Evolutionary conservation across 805 yeast species (phyloP).

Genomic region (Starmerella bombicola): DNA sequence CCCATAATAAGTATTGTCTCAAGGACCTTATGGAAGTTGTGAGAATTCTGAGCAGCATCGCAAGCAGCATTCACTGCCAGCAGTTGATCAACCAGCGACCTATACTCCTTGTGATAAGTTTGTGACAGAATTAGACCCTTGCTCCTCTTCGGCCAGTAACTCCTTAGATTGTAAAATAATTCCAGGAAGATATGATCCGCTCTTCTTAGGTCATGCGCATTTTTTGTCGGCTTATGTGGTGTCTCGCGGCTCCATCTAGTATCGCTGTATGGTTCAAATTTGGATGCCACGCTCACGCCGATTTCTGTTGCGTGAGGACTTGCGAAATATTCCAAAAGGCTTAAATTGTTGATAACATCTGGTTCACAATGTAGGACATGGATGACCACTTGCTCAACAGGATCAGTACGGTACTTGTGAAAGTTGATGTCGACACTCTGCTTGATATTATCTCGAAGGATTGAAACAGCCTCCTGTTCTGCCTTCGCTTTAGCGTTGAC

Average conservation of each 20-base stretch:
- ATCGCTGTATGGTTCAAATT: slow-evolving; percentile 60
- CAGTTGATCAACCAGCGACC: slow-evolving; percentile 54
- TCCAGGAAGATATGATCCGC: slow-evolving; percentile 79
- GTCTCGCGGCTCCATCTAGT: slow-evolving; percentile 43
- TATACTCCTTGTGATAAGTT: slow-evolving; percentile 65
- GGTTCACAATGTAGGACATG: slow-evolving; percentile 65
- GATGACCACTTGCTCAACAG: slow-evolving; percentile 55
- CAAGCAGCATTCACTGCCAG: slow-evolving; percentile 63
- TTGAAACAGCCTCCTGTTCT: slow-evolving; percentile 45
- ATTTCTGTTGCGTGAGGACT: slow-evolving; percentile 66
- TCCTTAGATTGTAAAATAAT: slow-evolving; percentile 67
- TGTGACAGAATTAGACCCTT: slow-evolving; percentile 63
- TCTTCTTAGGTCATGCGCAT: slow-evolving; percentile 65
- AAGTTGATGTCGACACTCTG: slow-evolving; percentile 93
- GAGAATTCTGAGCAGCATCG: slow-evolving; percentile 50
- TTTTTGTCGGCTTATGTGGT: slow-evolving; percentile 45
- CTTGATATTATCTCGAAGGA: slow-evolving; percentile 70
- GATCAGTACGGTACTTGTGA: slow-evolving; percentile 53
- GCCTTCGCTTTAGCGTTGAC: slow-evolving; percentile 33
- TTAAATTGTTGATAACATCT: slow-evolving; percentile 53
- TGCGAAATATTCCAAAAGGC: slow-evolving; percentile 73
- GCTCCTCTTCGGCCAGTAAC: slow-evolving; percentile 87
- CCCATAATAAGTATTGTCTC: slow-evolving; percentile 85
- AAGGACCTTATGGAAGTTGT: slow-evolving; percentile 56
- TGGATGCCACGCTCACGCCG: slow-evolving; percentile 55